These are phyloP conservation scores for Lactarius sanguifluus DNA, from an alignment of 768 basidiomycete species.

Conservation along the genomic window DNA sequence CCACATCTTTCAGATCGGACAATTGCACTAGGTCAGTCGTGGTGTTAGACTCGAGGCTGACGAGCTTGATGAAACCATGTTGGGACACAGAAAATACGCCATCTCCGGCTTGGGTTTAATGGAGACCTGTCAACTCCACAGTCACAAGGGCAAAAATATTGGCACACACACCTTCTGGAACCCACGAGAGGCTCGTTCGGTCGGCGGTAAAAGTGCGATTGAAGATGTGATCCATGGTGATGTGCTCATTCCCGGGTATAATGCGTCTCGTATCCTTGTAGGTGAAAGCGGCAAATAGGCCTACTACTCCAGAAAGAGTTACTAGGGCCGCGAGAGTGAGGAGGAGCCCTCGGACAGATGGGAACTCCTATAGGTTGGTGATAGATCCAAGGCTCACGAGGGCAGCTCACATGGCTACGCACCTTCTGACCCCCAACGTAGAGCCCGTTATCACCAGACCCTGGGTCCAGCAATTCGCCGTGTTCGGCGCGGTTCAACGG, in stretches of 20 bases:
- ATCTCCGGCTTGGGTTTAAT: constrained; percentile 69
- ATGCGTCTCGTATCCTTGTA: constrained; percentile 60
- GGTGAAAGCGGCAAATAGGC: constrained; percentile 70
- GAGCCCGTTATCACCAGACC: constrained; percentile 36
- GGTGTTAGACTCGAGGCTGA: constrained; percentile 74
- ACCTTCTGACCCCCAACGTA: constrained; percentile 42
- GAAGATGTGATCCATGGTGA: constrained; percentile 89
- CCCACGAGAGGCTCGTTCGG: constrained; percentile 66
- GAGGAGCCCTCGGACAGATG: constrained; percentile 61
- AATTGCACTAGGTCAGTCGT: constrained; percentile 60
- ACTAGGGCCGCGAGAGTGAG: constrained; percentile 61
- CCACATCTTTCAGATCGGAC: constrained; percentile 65
- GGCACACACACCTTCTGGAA: constrained; percentile 76
- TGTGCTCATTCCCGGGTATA: constrained; percentile 55
- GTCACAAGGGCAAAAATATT: not conserved
- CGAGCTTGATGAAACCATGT: constrained; percentile 68
- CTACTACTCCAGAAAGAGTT: constrained; percentile 63
- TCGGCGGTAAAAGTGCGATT: constrained; percentile 79
- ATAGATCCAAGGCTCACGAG: constrained; percentile 16
- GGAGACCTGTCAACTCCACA: constrained; percentile 20
- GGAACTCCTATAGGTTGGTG: constrained; percentile 41
- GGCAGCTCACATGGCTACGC: constrained; percentile 18
- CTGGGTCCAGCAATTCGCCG: constrained; percentile 31
- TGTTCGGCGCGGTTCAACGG: constrained; percentile 36
- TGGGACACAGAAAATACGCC: constrained; percentile 78